Evolutionary conservation across 345 rosid species (phyloP).

Genomic region (Viola odorata): DNA sequence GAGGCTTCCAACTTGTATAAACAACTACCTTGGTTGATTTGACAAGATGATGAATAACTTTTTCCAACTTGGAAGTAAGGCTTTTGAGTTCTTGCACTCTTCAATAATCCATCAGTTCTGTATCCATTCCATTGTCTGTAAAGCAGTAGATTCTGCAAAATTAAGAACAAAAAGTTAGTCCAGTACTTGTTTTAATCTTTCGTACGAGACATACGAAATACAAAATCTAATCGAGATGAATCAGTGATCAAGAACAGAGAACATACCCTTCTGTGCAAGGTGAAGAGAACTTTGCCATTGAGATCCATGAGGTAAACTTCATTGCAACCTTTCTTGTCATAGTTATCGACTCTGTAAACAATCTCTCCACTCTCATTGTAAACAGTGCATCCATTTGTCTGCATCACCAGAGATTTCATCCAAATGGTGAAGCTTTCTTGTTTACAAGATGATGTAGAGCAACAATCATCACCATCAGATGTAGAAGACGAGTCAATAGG

Average conservation of each 20-base stretch:
- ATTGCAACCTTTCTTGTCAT: slow-evolving; percentile 30
- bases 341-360: slow-evolving; percentile 52
- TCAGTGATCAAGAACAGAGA: too few species aligned
- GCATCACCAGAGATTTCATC: slow-evolving; percentile 66
- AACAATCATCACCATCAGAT: slow-evolving; percentile 18
- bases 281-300: slow-evolving; percentile 47
- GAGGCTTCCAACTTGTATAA: slow-evolving; percentile 14
- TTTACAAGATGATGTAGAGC: slow-evolving; percentile 15
- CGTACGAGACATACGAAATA: neutral
- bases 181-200: neutral
- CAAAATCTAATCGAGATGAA: neutral
- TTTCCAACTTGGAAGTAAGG: slow-evolving; percentile 13
- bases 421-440: slow-evolving; percentile 54
- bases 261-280: slow-evolving; percentile 39
- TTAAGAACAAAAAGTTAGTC: neutral
- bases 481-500: slow-evolving; percentile 3
- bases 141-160: slow-evolving; percentile 14
- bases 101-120: slow-evolving; percentile 13
- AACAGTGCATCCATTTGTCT: slow-evolving; percentile 60
- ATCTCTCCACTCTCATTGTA: slow-evolving; percentile 46
- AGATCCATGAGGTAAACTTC: slow-evolving; percentile 61
- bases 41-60: too few species aligned
- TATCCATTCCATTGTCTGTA: slow-evolving; percentile 22
- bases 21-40: neutral
- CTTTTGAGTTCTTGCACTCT: slow-evolving; percentile 1